These are phyloP conservation scores for Botrytis medusae DNA, from an alignment of 2,329 filamentous ascomycete genomes.

Conservation along the genomic window DNA sequence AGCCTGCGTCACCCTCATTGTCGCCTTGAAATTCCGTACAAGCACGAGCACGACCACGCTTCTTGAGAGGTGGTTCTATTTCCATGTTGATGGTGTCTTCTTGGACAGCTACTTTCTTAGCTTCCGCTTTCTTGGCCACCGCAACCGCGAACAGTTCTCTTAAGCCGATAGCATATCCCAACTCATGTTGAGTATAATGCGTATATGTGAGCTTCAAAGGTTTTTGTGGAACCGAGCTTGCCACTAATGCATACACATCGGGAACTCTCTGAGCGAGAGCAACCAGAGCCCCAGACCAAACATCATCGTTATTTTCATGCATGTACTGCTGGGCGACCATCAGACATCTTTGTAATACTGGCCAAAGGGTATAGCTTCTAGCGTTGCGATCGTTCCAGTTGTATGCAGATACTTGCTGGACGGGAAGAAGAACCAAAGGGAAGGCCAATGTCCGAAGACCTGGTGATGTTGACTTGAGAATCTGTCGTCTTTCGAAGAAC, in stretches of 20 bases:
- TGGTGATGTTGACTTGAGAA: accelerated
- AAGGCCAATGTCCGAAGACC: neutral
- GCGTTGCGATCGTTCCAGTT: neutral
- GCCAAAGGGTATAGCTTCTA: neutral
- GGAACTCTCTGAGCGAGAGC: neutral
- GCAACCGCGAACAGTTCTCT: neutral
- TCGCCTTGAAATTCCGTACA: neutral
- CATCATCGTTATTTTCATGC: neutral
- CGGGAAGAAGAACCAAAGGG: neutral
- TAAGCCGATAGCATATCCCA: neutral
- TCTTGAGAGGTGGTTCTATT: neutral
- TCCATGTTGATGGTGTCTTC: neutral
- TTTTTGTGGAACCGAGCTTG: neutral
- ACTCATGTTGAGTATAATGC: neutral
- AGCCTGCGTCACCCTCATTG: neutral
- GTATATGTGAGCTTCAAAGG: accelerated
- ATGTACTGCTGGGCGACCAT: neutral
- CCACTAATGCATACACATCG: neutral
- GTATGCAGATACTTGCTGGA: accelerated
- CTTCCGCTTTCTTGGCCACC: neutral
- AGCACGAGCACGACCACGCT: neutral
- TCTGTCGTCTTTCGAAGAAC: neutral
- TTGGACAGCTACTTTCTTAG: neutral
- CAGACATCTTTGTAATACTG: neutral
- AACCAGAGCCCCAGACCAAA: neutral